A percentile compares a stretch with the other conserved stretches of the same genome.
Evolutionary conservation across 2,329 filamentous ascomycete genomes (phyloP).

Genomic region (Trichoderma semiorbis): DNA sequence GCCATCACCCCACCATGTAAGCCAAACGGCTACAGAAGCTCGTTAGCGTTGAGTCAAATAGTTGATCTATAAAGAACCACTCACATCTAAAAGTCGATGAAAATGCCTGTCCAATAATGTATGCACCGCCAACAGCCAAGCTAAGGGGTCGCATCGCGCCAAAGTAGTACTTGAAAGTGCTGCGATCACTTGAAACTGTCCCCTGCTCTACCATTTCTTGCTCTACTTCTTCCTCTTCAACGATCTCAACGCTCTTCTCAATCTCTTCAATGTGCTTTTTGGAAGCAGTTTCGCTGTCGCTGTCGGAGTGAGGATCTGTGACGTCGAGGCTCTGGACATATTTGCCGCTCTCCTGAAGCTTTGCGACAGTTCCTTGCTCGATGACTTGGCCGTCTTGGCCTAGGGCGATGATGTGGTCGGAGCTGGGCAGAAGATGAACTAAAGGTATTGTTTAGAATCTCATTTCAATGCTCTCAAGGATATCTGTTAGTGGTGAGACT

Average conservation of each 20-base stretch:
- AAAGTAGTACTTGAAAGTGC: slow-evolving; percentile 31
- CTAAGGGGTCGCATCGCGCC: slow-evolving; percentile 24
- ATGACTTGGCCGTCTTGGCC: slow-evolving; percentile 36
- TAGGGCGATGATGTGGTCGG: slow-evolving; percentile 45
- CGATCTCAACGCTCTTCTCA: background rate
- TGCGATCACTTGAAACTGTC: slow-evolving; percentile 24
- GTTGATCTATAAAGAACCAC: background rate
- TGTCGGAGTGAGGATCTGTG: slow-evolving; percentile 22
- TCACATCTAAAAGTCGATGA: slow-evolving; percentile 27
- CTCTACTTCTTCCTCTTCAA: background rate
- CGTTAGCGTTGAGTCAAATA: background rate
- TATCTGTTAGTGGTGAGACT: background rate
- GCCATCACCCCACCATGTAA: slow-evolving; percentile 33
- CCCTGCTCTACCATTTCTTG: slow-evolving; percentile 1
- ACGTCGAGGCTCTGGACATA: slow-evolving; percentile 39
- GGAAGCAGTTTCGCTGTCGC: slow-evolving; percentile 1
- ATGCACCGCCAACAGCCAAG: slow-evolving; percentile 20
- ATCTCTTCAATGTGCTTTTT: background rate
- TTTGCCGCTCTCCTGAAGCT: slow-evolving; percentile 34
- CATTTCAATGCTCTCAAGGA: too few relatives aligned
- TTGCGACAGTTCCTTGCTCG: slow-evolving; percentile 40
- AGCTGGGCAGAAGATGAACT: slow-evolving; percentile 36
- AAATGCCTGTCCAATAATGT: slow-evolving; percentile 22
- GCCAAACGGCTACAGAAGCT: slow-evolving; percentile 26
- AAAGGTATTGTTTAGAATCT: background rate